Evolutionary conservation across 2,329 filamentous ascomycete genomes (phyloP), one percentile per base, ranked within the genome.

Genomic region (Clathrospora elynae): DNA sequence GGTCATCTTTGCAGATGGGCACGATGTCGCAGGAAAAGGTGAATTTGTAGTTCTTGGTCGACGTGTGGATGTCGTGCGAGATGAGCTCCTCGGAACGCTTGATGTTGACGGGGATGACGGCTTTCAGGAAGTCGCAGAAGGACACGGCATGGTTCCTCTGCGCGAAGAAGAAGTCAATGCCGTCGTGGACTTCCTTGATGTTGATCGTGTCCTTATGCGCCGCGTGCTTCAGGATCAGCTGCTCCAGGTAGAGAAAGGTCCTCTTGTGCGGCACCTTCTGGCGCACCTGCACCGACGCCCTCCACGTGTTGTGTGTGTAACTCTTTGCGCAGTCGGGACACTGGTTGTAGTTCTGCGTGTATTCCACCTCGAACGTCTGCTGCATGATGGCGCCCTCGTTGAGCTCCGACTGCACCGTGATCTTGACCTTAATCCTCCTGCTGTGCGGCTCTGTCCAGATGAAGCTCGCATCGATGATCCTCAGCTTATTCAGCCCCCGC

Each of bases 361-460:
- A 99, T 69, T 95, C 84, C 12, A 97, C 90, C 74, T 97, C 92
- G 68, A 99, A 96, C 35, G 84, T 87, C 73, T 99, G 93, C 73
- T 99, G 93, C 61, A 99, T 68, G 46, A 86, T 85, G 7, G 82
- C 83, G 24, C 81, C 82, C 59, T 85, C 76, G 59, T 80, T 81
- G 28, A 81, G 81, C 67, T 85, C 80, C 56, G 83, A 79, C 66
- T 97, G 93, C 33, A 97, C 86, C 1, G 93, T 97, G 71, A 99
- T 86, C 77, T 96, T 96, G 70, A 97, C 85, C 74, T 91, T 95
- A 53, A 97, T 81, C 68, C 93, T 80, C 65, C 90, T 81, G 61
- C 91, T 96, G 75, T 99, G 93, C 8, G 93, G 92, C 72, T 99
- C 93, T 1, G 93, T 99, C 93, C 93, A 99, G 66, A 97, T 88